These are phyloP conservation scores for Fusarium praegraminearum DNA, from an alignment of 2,329 filamentous ascomycete genomes.

Conservation along the genomic window DNA sequence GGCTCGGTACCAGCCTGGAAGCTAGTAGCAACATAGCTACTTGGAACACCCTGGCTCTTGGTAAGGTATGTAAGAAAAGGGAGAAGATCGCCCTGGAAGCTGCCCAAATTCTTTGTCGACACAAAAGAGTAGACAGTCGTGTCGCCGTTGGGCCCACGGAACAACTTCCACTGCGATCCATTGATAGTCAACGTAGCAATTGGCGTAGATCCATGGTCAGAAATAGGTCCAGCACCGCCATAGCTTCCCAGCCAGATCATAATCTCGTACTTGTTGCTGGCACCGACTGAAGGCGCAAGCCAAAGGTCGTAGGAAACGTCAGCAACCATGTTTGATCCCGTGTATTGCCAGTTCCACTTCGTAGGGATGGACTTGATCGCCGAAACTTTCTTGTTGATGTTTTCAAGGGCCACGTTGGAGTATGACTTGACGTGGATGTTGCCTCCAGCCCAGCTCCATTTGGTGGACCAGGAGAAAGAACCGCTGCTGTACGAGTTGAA, in stretches of 20 bases:
- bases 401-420: conserved; percentile 57
- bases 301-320: conserved; percentile 73
- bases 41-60: conserved; percentile 55
- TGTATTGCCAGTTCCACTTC: conserved; percentile 52
- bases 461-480: conserved; percentile 56
- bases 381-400: conserved; percentile 52
- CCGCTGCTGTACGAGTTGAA: conserved; percentile 52
- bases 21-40: conserved; percentile 39
- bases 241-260: conserved; percentile 73
- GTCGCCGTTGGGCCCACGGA: conserved; percentile 68
- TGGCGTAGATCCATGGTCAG: conserved; percentile 18
- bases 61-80: conserved; percentile 69
- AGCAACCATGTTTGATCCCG: conserved; percentile 56
- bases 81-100: conserved; percentile 68
- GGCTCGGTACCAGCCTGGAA: conserved; percentile 64
- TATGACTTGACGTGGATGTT: conserved; percentile 58
- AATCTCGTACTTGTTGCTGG: conserved; percentile 67
- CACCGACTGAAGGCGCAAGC: conserved; percentile 61
- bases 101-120: conserved; percentile 56
- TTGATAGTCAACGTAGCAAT: conserved; percentile 62
- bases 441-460: conserved; percentile 57
- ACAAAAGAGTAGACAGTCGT: conserved; percentile 71
- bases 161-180: conserved; percentile 68
- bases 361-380: conserved; percentile 53
- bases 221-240: conserved; percentile 70